Percentiles rank a stretch among this genome's conserved stretches.
Conservation (phyloP, 768 basidiomycete species). For the Trametes cubensis region DNA sequence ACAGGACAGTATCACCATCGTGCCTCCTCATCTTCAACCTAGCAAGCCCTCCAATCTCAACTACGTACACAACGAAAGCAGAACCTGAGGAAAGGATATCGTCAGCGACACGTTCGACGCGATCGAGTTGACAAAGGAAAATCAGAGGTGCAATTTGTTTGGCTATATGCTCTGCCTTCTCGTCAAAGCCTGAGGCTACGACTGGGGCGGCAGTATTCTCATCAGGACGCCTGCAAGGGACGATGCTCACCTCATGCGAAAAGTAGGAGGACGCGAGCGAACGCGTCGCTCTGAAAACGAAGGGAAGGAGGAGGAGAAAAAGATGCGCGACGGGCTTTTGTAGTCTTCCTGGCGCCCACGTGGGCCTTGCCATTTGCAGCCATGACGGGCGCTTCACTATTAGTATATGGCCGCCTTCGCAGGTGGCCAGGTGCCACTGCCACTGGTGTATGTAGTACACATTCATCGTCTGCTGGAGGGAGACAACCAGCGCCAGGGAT, state of each 20-base stretch:
- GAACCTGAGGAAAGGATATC: not conserved
- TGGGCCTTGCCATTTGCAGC: not conserved
- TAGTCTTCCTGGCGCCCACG: not conserved
- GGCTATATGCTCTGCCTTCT: constrained; percentile 35
- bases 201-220: constrained; percentile 36
- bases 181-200: constrained; percentile 33
- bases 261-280: not conserved
- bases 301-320: not conserved
- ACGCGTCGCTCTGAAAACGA: not conserved
- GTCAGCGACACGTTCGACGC: not conserved
- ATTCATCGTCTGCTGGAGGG: too few relatives aligned
- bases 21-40: too few relatives aligned
- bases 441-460: too few relatives aligned
- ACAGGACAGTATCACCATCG: not conserved
- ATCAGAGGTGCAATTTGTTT: constrained; percentile 36
- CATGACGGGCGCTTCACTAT: not conserved
- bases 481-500: too few relatives aligned
- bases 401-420: too few relatives aligned
- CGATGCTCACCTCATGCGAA: not conserved
- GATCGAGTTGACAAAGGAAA: not conserved
- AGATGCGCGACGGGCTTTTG: not conserved
- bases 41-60: not conserved
- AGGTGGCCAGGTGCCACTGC: too few relatives aligned
- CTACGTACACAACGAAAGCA: too few relatives aligned
- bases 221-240: constrained; percentile 16